These are phyloP conservation scores for Fusarium heterosporum DNA, from an alignment of 2,329 filamentous ascomycete genomes.

Conservation along the genomic window DNA sequence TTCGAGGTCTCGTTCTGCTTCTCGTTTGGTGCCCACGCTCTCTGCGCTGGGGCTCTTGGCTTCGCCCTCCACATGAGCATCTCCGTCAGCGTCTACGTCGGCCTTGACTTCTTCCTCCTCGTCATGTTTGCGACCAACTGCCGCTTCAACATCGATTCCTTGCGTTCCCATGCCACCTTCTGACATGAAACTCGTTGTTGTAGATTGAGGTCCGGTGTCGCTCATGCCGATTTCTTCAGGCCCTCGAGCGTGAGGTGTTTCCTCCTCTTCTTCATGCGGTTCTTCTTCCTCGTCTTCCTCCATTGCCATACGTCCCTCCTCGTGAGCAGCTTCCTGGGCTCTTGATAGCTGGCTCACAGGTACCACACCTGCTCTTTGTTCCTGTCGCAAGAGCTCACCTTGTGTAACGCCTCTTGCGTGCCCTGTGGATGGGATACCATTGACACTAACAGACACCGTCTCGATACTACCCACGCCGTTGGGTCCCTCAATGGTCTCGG, in stretches of 20 bases:
- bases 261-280: slow-evolving; percentile 61
- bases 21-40: slow-evolving; percentile 64
- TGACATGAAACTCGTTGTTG: slow-evolving; percentile 55
- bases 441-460: slow-evolving; percentile 81
- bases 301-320: slow-evolving; percentile 45
- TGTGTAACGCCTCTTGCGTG: slow-evolving; percentile 75
- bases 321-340: slow-evolving; percentile 51
- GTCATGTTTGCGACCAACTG: slow-evolving; percentile 65
- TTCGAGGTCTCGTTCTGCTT: slow-evolving; percentile 63
- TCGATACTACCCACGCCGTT: slow-evolving; percentile 84
- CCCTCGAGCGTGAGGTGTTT: slow-evolving; percentile 83
- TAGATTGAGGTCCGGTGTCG: slow-evolving; percentile 82
- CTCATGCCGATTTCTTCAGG: slow-evolving; percentile 86
- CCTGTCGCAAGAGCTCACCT: slow-evolving; percentile 86
- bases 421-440: slow-evolving; percentile 70
- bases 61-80: slow-evolving; percentile 46
- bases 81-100: slow-evolving; percentile 36
- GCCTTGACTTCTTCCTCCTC: slow-evolving; percentile 43
- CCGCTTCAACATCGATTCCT: slow-evolving; percentile 70
- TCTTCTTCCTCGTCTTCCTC: slow-evolving; percentile 49
- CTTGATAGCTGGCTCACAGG: slow-evolving; percentile 71
- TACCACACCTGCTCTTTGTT: slow-evolving; percentile 84
- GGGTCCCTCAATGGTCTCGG: slow-evolving; percentile 83
- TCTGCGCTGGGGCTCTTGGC: slow-evolving; percentile 48
- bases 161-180: slow-evolving; percentile 61